Base-by-base conservation (phyloP, 192 early-diverging fungal species). In the Pilobolus umbonatus region DNA sequence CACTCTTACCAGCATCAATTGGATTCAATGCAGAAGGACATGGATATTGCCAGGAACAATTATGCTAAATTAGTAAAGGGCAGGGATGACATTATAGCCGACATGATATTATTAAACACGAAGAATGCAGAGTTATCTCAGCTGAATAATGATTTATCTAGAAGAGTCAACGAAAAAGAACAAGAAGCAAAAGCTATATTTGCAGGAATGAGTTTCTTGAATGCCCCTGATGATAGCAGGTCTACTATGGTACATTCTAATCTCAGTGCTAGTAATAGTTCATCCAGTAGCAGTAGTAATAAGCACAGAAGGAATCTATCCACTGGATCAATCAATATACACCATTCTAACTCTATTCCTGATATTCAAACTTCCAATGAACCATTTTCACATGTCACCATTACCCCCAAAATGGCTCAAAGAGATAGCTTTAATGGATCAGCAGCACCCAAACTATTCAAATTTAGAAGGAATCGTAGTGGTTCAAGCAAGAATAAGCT, bases 61-160 rank as follows among this genome's bases (percentile, higher is more conserved):
- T 76, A 76, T 15, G 62, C 69, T 4, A 54, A 67, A 1, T 68
- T 75, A 25, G 46, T 55, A 4, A 74, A 77, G 12, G 57, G 63
- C 32, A 67, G 78, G 19, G 78, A 83, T 32, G 73, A 80, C 4
- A 73, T 70, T 36, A 70, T 78, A 7, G 56, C 78, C 22, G 81
- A 83, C 25, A 76, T 70, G 61, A 66, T 72, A 29, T 65, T 72
- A 19, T 43, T 83, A 12, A 83, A 77, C 39, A 72, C 69, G 9
- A 74, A 78, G 40, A 83, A 79, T 36, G 73, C 79, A 0, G 76
- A 83, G 46, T 47, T 83, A 2, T 69, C 74, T 2, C 69, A 64
- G 14, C 66, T 83, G 38, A 83, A 83, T 56, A 83, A 80, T 57
- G 81, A 83, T 46, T 61, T 83, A 26, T 74, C 72, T 17, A 66